Evolutionary conservation across 2,329 filamentous ascomycete genomes (phyloP), one percentile per base, ranked within the genome.

Genomic region (Alternaria consortialis): DNA sequence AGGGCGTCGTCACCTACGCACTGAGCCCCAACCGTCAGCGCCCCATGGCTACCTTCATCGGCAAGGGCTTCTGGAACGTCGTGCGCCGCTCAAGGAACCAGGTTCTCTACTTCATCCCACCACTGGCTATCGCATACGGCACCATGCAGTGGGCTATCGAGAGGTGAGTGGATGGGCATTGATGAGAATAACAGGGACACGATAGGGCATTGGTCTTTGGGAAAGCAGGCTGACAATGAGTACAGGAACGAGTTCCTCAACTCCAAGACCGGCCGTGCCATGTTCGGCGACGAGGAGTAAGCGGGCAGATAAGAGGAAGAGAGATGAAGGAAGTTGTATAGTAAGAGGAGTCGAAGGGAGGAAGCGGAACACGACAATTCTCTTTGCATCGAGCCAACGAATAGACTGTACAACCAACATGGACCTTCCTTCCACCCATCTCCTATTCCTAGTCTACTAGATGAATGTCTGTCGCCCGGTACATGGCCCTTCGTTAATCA

Each of bases 51-150:
- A 92, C 92, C 74, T 84, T 90, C 62, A 81, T 86, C 68, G 84
- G 94, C 81, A 91, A 90, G 70, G 94, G 94, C 76, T 83, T 98
- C 84, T 98, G 98, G 90, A 99, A 99, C 88, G 90, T 88, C 74
- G 96, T 91, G 87, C 90, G 95, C 81, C 89, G 95, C 76, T 91
- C 91, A 83, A 90, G 89, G 80, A 81, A 86, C 72, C 95, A 98
- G 86, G 88, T 97, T 71, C 88, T 98, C 72, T 99, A 94, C 87
- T 89, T 94, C 81, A 86, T 90, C 27, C 91, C 95, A 62, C 91
- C 94, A 39, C 83, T 97, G 72, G 74, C 95, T 67, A 80, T 85
- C 70, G 93, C 87, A 70, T 99, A 98, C 84, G 88, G 89, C 78
- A 78, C 88, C 69, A 91, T 98, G 90, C 83, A 91, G 79, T 99